Evolutionary conservation across 768 basidiomycete species (phyloP), one percentile per base, ranked within the genome.

Genomic region (button mushroom (Agaricus bisporus)): DNA sequence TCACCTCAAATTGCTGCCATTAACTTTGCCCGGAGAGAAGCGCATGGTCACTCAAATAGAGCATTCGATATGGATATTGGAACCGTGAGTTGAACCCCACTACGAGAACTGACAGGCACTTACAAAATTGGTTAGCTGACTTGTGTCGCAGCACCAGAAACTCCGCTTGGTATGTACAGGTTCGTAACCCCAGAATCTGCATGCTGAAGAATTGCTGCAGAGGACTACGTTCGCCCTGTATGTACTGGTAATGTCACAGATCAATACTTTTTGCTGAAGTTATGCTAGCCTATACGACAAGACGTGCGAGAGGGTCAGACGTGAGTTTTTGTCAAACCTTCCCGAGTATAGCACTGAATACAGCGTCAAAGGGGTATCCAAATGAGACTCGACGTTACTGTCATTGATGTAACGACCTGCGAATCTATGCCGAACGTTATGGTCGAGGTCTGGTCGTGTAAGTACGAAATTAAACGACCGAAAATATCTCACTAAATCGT

Each of bases 361-460:
- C 14, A 7, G 4, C 3, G 10, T 49, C 41, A n/a, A 41, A 70
- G 66, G 20, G 71, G 72, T 26, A 55, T 72, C n/a, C 42, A 59
- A 11, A 54, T 73, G 45, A 62, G 63, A 15, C 63, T 74, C 35
- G 71, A 74, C 57, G 57, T 73, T 43, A 69, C 70, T 7, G 59
- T 73, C 42, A 64, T 73, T 29, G 69, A 73, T 51, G 65, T 66
- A 39, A 63, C 63, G 9, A 72, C 67, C 25, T 74, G 72, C 60
- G 49, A 70, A 50, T 70, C 72, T 2, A 55, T 71, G 44, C 43
- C 48, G 5, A 64, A 68, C 54, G 66, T 65, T 18, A 64, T 73
- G 53, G 67, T 74, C 22, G 71, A 74, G 50, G 61, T 74, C 18
- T 73, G 69, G 68, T 55, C 61, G 49, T 32, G 53, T 54, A 42